These are phyloP conservation scores for Abrus pulchellus DNA, from an alignment of 306 rosid species.

Conservation along the genomic window DNA sequence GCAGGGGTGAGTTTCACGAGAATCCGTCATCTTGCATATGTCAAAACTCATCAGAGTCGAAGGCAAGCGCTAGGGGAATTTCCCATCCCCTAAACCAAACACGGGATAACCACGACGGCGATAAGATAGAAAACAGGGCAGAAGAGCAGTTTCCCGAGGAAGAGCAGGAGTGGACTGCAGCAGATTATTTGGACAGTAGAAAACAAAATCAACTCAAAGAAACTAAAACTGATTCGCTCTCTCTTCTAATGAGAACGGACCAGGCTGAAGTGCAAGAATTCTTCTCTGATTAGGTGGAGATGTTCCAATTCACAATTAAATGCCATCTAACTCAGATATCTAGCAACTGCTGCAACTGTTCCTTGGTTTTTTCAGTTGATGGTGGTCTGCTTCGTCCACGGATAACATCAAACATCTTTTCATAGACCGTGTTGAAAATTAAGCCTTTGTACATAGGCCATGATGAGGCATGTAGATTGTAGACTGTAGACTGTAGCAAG, in stretches of 20 bases:
- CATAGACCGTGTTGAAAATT: slow-evolving; percentile 1
- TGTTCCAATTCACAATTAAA: slow-evolving; percentile 15
- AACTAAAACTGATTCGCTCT: slow-evolving; percentile 45
- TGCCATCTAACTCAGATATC: slow-evolving; percentile 15
- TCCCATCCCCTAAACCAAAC: slow-evolving; percentile 45
- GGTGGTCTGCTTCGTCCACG: slow-evolving; percentile 36
- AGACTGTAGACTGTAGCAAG: too few species aligned
- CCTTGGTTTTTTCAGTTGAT: slow-evolving; percentile 20
- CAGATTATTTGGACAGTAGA: slow-evolving; percentile 56
- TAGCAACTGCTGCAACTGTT: slow-evolving; percentile 12
- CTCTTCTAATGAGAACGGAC: slow-evolving; percentile 48
- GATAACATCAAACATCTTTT: background rate
- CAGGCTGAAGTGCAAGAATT: slow-evolving; percentile 73
- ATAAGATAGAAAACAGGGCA: slow-evolving; percentile 38
- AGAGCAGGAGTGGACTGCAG: slow-evolving; percentile 59
- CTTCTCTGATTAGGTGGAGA: slow-evolving; percentile 64
- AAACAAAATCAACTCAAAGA: slow-evolving; percentile 43
- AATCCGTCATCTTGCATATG: slow-evolving; percentile 91
- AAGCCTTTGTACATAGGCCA: slow-evolving; percentile 52
- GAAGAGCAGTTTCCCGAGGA: slow-evolving; percentile 60
- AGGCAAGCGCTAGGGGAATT: slow-evolving; percentile 37
- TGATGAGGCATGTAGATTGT: too few species aligned
- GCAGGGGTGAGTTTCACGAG: slow-evolving; percentile 85
- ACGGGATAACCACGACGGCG: slow-evolving; percentile 26
- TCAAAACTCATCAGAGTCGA: slow-evolving; percentile 47